These are phyloP conservation scores for Pouteria glomerata DNA, from an alignment of 148 eudicot species.

Conservation along the genomic window DNA sequence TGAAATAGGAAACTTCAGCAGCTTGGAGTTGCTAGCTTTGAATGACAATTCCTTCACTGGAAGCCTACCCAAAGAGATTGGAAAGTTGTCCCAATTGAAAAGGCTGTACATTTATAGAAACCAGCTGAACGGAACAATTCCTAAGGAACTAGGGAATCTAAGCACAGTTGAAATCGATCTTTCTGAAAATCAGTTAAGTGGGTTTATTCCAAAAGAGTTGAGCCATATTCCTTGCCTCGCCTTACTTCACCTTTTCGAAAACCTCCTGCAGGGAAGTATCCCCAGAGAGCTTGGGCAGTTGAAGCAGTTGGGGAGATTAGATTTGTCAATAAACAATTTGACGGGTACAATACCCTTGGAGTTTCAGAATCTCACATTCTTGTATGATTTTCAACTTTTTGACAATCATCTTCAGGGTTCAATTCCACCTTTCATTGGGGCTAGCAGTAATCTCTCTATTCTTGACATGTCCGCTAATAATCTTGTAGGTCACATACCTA, in stretches of 20 bases:
- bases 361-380: conserved; percentile 32
- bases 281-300: conserved; percentile 39
- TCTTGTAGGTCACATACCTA: conserved; percentile 42
- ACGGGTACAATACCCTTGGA: conserved; percentile 41
- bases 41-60: conserved; percentile 42
- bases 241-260: conserved; percentile 53
- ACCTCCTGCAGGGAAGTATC: conserved; percentile 39
- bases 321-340: conserved; percentile 47
- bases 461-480: conserved; percentile 43
- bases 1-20: conserved; percentile 41
- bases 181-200: conserved; percentile 42
- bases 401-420: conserved; percentile 39
- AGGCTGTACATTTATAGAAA: conserved; percentile 48
- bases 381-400: conserved; percentile 48
- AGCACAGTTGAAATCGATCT: conserved; percentile 43
- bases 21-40: conserved; percentile 43
- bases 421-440: conserved; percentile 46
- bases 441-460: conserved; percentile 34
- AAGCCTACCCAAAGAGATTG: conserved; percentile 44
- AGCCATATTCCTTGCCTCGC: conserved; percentile 29
- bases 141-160: conserved; percentile 32
- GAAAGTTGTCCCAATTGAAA: conserved; percentile 30
- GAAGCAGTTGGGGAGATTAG: conserved; percentile 28
- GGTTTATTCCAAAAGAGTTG: conserved; percentile 36
- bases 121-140: conserved; percentile 49